These are phyloP conservation scores for Coemansia sp. DNA, from an alignment of 192 early-diverging fungal genomes.

Conservation along the genomic window DNA sequence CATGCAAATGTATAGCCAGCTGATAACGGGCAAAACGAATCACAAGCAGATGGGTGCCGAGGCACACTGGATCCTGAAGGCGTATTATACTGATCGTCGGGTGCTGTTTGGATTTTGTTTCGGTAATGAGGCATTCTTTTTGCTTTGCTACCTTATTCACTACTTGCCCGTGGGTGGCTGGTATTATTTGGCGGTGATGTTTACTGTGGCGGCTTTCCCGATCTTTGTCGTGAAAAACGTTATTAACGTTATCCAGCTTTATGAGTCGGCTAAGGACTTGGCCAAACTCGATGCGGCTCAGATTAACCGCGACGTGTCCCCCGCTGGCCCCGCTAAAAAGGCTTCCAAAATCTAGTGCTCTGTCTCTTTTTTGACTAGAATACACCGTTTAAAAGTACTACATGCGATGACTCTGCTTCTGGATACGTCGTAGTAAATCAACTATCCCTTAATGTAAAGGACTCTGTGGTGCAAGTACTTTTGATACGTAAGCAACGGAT, in stretches of 20 bases:
- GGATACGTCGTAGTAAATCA: no score
- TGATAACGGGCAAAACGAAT: constrained; percentile 78
- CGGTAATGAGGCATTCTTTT: constrained; percentile 90
- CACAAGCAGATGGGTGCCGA: constrained; percentile 84
- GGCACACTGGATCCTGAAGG: constrained; percentile 73
- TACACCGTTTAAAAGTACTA: no score
- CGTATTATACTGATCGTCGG: constrained; percentile 89
- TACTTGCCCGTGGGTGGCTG: constrained; percentile 22
- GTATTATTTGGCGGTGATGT: constrained; percentile 11
- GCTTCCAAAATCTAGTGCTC: background rate
- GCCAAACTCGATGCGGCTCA: constrained; percentile 62
- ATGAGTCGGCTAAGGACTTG: constrained; percentile 76
- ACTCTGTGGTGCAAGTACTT: no score
- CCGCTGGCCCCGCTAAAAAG: background rate
- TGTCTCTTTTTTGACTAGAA: no score
- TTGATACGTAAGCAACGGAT: background rate
- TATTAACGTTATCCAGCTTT: constrained; percentile 92
- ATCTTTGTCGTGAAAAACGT: constrained; percentile 86
- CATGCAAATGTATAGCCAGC: constrained; percentile 96
- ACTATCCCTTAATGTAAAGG: background rate
- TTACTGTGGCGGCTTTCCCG: constrained; percentile 57
- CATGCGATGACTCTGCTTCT: no score
- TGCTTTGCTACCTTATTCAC: constrained; percentile 75
- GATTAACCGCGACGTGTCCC: constrained; percentile 16
- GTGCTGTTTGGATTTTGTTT: constrained; percentile 93